Conservation (phyloP, 2,329 filamentous ascomycete species). For the Penicillium sp. region DNA sequence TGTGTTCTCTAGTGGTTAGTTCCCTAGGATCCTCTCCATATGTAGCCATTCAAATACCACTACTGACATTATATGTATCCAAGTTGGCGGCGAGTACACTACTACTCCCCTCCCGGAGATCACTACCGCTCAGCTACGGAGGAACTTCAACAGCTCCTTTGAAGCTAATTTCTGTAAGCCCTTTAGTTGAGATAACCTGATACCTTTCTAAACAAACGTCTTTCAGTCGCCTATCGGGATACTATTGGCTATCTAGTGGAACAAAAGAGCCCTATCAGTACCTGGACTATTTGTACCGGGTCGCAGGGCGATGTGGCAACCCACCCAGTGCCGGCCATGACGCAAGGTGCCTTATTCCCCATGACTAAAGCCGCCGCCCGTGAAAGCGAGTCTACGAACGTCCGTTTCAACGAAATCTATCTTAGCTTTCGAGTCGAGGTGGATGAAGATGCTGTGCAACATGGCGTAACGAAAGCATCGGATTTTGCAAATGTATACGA, state of each 20-base stretch:
- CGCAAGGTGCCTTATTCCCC: neutral
- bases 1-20: neutral
- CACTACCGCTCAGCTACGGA: neutral
- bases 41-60: too few relatives aligned
- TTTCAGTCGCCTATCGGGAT: neutral
- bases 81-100: neutral
- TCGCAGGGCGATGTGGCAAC: neutral
- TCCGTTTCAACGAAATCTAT: neutral
- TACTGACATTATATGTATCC: neutral
- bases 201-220: neutral
- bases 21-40: too few relatives aligned
- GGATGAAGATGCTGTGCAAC: neutral
- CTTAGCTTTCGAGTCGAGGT: neutral
- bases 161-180: neutral
- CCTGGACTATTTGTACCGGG: slow-evolving; percentile 1
- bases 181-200: neutral
- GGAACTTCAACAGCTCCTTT: neutral
- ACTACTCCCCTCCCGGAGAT: neutral
- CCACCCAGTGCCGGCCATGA: neutral
- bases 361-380: neutral
- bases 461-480: neutral
- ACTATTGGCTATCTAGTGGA: neutral
- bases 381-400: neutral
- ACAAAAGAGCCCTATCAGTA: neutral
- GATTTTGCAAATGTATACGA: neutral